These are phyloP conservation scores for Hymenoscyphus infarciens DNA, from an alignment of 2,329 filamentous ascomycete genomes.

Conservation along the genomic window DNA sequence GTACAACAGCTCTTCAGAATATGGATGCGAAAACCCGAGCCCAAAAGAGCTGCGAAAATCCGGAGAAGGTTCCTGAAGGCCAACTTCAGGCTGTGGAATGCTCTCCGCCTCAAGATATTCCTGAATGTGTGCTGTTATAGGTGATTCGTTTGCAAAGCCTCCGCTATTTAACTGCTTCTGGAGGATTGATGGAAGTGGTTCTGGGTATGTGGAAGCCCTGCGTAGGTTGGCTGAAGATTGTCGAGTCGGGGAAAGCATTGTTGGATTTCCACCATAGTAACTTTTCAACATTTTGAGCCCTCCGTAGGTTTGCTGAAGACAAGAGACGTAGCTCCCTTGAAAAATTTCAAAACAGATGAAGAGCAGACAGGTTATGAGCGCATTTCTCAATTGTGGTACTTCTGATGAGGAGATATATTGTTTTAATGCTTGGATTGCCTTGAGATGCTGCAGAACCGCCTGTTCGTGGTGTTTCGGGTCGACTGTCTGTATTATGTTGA, in stretches of 20 bases:
- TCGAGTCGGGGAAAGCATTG: constrained; percentile 22
- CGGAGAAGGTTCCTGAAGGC: constrained; percentile 5
- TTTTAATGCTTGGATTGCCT: constrained; percentile 52
- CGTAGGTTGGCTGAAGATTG: constrained; percentile 6
- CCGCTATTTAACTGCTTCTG: constrained; percentile 23
- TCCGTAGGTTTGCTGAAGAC: constrained; percentile 57
- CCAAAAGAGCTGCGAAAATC: not conserved
- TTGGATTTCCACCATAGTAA: constrained; percentile 29
- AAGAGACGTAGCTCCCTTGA: constrained; percentile 51
- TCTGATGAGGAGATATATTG: constrained; percentile 42
- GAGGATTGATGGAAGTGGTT: constrained; percentile 16
- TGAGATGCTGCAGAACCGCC: constrained; percentile 56
- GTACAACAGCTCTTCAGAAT: not conserved
- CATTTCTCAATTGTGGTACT: constrained; percentile 40
- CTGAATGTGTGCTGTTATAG: constrained; percentile 25
- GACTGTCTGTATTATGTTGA: constrained; percentile 39
- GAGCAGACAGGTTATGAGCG: constrained; percentile 33
- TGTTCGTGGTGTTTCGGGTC: constrained; percentile 54
- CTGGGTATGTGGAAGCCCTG: constrained; percentile 3
- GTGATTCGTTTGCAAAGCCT: constrained; percentile 17
- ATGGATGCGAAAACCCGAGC: not conserved
- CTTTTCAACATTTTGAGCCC: constrained; percentile 53
- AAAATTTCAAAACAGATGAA: constrained; percentile 34
- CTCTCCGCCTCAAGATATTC: constrained; percentile 24
- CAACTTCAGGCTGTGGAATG: constrained; percentile 4